A percentile compares a stretch with the other conserved stretches of the same genome.
These are phyloP conservation scores for Guadua angustifolia DNA, from an alignment of 176 grass and related monocot genomes.

Conservation along the genomic window DNA sequence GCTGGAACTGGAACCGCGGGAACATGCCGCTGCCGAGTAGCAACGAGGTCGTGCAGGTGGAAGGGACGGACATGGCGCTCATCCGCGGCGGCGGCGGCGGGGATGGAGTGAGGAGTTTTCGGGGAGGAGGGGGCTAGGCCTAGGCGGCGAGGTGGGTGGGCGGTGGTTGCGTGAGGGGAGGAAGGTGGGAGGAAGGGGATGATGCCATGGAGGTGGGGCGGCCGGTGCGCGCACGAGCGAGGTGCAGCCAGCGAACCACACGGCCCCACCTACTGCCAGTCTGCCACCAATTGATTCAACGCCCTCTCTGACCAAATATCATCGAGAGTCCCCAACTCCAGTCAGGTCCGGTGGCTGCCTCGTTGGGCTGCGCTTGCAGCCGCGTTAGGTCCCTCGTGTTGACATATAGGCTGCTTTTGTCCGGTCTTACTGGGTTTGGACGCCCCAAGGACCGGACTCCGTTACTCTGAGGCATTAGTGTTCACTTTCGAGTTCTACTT, in stretches of 20 bases:
- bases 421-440: too few relatives aligned
- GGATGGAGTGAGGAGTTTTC: background rate
- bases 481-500: too few relatives aligned
- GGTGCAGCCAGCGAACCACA: background rate
- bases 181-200: background rate
- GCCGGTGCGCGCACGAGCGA: slow-evolving; percentile 14
- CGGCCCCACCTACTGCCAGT: slow-evolving; percentile 6
- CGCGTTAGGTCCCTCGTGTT: too few relatives aligned
- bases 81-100: background rate
- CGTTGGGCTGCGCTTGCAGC: too few relatives aligned
- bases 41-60: slow-evolving; percentile 34
- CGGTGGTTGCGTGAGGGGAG: slow-evolving; percentile 28
- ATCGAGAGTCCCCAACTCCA: background rate
- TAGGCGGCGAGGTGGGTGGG: background rate
- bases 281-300: background rate
- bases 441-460: too few relatives aligned
- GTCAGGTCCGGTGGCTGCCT: too few relatives aligned
- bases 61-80: slow-evolving; percentile 34
- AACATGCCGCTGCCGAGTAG: slow-evolving; percentile 42
- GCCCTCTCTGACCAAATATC: background rate
- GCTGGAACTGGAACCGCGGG: slow-evolving; percentile 52
- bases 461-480: too few relatives aligned
- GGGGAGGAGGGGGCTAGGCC: background rate
- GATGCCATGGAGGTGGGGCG: slow-evolving; percentile 18
- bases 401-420: too few relatives aligned